Conservation (phyloP, 2,329 filamentous ascomycete genomes). For the Sclerotinia nivalis region DNA sequence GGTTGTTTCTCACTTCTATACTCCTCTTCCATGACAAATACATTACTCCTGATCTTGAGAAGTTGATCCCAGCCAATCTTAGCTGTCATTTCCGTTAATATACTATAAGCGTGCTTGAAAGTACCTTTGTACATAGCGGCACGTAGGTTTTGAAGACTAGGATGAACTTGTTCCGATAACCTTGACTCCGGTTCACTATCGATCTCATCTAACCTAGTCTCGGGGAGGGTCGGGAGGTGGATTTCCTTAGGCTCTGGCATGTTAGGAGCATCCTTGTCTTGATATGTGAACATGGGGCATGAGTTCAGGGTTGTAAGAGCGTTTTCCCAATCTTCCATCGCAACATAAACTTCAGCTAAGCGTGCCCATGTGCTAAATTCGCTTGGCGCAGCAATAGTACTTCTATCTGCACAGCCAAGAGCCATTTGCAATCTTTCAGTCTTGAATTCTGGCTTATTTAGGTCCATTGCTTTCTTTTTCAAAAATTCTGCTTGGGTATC, state of each 20-base stretch:
- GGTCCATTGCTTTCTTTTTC: constrained; percentile 72
- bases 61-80: constrained; percentile 98
- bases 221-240: constrained; percentile 79
- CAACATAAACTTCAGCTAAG: constrained; percentile 89
- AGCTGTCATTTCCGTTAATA: constrained; percentile 92
- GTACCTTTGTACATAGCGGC: constrained; percentile 92
- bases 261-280: constrained; percentile 92
- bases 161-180: constrained; percentile 82
- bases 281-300: constrained; percentile 99
- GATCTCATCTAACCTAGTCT: constrained; percentile 92
- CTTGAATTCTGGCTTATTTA: constrained; percentile 55
- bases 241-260: constrained; percentile 93
- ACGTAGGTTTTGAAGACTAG: constrained; percentile 79
- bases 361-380: constrained; percentile 97
- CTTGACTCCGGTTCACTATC: constrained; percentile 84
- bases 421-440: constrained; percentile 78
- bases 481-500: constrained; percentile 93
- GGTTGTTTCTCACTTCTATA: constrained; percentile 86
- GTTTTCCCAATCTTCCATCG: constrained; percentile 94
- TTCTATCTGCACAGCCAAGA: constrained; percentile 88
- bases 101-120: constrained; percentile 90
- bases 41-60: constrained; percentile 89
- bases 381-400: constrained; percentile 91
- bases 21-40: constrained; percentile 99
- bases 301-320: constrained; percentile 95